Evolutionary conservation across 306 rosid species (phyloP).

Genomic region (Quercus suber): DNA sequence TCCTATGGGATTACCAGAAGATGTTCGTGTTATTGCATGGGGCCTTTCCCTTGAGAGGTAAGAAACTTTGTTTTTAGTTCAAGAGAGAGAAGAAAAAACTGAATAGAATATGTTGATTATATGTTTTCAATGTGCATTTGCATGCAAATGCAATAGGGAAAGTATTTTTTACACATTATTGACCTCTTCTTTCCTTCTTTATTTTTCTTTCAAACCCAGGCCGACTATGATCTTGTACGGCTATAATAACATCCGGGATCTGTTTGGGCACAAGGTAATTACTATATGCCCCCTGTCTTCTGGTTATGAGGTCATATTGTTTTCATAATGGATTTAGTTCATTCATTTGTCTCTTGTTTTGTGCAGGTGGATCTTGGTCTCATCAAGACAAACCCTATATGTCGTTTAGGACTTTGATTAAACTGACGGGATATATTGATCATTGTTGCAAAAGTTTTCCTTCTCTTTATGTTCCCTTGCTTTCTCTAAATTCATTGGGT

Average conservation of each 20-base stretch:
- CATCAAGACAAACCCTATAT: slow-evolving; percentile 77
- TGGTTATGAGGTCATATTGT: not conserved
- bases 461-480: not conserved
- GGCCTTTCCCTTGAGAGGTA: slow-evolving; percentile 98
- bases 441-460: not conserved
- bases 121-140: not conserved
- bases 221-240: slow-evolving; percentile 95
- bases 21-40: slow-evolving; percentile 92
- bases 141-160: not conserved
- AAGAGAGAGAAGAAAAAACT: not conserved
- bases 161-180: not conserved
- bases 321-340: slow-evolving; percentile 5
- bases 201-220: slow-evolving; percentile 35
- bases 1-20: slow-evolving; percentile 99
- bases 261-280: slow-evolving; percentile 85
- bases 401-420: slow-evolving; percentile 67
- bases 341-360: not conserved
- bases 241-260: slow-evolving; percentile 89
- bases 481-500: not conserved
- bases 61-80: not conserved
- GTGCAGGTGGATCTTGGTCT: slow-evolving; percentile 88
- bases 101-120: not conserved
- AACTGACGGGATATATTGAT: not conserved
- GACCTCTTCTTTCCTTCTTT: slow-evolving; percentile 4
- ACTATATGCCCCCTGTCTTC: not conserved